Evolutionary conservation across 495 filamentous ascomycete species (phyloP).

Genomic region (Aspergillus sparsus): DNA sequence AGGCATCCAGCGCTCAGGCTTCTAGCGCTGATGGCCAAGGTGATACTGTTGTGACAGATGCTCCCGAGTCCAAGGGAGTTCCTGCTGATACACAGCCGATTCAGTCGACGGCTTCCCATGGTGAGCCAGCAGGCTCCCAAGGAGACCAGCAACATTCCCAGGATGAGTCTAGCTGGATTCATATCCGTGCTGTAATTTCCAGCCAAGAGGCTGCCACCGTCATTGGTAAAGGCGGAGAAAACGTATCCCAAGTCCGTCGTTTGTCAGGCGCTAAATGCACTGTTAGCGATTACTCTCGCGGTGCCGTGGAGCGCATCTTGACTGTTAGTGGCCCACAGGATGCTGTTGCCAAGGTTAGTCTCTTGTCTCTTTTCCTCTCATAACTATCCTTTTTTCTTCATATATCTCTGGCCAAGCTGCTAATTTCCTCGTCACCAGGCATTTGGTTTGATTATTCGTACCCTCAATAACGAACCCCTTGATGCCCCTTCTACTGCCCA

Average conservation of each 20-base stretch:
- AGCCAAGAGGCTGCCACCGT: constrained; percentile 96
- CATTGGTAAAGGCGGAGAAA: constrained; percentile 98
- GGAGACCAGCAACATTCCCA: constrained; percentile 55
- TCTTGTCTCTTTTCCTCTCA: neutral
- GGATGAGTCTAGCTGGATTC: constrained; percentile 95
- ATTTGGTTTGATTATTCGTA: constrained; percentile 96
- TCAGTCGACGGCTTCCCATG: constrained; percentile 62
- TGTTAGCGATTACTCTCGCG: constrained; percentile 95
- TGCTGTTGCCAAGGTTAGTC: constrained; percentile 89
- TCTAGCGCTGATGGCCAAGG: constrained; percentile 50
- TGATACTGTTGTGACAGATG: constrained; percentile 76
- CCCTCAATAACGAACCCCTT: constrained; percentile 93
- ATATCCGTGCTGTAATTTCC: constrained; percentile 92
- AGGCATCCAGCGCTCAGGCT: constrained; percentile 51
- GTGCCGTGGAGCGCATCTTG: constrained; percentile 93
- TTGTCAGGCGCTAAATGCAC: constrained; percentile 96
- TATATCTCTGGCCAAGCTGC: neutral
- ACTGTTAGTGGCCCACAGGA: constrained; percentile 95
- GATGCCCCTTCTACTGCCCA: constrained; percentile 81
- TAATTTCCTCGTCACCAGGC: constrained; percentile 57
- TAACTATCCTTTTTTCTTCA: neutral
- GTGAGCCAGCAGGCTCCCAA: constrained; percentile 54
- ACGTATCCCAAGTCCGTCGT: constrained; percentile 90
- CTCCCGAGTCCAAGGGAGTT: constrained; percentile 53
- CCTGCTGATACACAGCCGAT: constrained; percentile 59